Percentiles rank a stretch among this genome's conserved stretches.
phyloP scores from a whole-genome alignment of 306 rosid species.

The Benincasa hispida region DNA sequence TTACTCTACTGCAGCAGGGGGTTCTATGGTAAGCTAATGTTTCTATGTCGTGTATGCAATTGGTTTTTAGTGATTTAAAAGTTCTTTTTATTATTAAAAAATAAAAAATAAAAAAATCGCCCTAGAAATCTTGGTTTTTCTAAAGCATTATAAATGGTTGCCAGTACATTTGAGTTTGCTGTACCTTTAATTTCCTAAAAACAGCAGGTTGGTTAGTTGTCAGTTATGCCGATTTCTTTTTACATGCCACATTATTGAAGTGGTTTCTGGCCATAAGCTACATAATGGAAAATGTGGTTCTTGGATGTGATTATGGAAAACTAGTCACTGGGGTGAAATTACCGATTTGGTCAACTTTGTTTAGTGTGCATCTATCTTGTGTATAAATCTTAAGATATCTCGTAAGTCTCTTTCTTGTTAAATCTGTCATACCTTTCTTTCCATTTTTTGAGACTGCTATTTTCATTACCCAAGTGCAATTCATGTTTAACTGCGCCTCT shows the following conservation, averaged over 20 bases:
- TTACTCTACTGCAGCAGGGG: slow-evolving; percentile 98
- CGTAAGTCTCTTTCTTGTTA: neutral
- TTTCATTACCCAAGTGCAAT: neutral
- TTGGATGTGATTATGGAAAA: neutral
- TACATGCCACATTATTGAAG: neutral
- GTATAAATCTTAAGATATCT: neutral
- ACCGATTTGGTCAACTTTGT: neutral
- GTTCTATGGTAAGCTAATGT: slow-evolving; percentile 31
- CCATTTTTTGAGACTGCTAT: neutral
- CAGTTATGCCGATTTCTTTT: neutral
- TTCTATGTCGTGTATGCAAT: neutral
- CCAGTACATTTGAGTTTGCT: neutral
- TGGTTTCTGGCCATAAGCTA: neutral
- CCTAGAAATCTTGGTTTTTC: neutral
- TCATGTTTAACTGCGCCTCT: neutral
- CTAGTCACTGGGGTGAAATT: neutral
- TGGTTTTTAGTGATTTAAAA: neutral
- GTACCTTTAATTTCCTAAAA: neutral
- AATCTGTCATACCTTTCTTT: neutral
- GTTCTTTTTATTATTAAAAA: too few relatives aligned
- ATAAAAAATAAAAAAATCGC: too few relatives aligned
- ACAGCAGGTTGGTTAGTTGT: neutral
- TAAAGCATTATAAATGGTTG: neutral
- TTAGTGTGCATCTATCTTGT: neutral
- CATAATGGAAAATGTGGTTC: neutral